These are phyloP conservation scores for Penicillium verrucosum DNA, from an alignment of 2,329 filamentous ascomycete species.

Conservation along the genomic window DNA sequence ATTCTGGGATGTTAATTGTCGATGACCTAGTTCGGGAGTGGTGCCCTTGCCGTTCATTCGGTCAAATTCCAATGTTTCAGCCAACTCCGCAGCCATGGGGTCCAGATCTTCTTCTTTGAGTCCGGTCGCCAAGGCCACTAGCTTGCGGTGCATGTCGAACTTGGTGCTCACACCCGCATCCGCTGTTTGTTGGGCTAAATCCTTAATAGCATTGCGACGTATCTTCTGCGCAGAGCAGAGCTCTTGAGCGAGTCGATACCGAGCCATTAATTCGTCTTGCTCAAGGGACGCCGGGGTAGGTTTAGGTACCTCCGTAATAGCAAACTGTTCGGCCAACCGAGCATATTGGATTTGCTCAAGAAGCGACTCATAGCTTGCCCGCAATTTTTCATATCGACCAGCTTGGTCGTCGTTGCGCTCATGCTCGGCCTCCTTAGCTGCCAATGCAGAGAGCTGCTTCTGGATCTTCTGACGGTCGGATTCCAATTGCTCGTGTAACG, in stretches of 20 bases:
- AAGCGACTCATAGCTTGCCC: conserved; percentile 40
- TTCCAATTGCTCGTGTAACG: conserved; percentile 43
- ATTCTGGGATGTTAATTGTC: conserved; percentile 19
- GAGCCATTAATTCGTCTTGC: conserved; percentile 30
- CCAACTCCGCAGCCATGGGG: conserved; percentile 46
- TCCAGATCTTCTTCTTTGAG: conserved; percentile 48
- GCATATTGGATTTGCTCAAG: conserved; percentile 44
- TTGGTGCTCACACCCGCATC: conserved; percentile 47
- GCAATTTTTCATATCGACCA: conserved; percentile 40
- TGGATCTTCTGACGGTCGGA: conserved; percentile 44
- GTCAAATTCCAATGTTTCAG: conserved; percentile 46
- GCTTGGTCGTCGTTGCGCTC: conserved; percentile 37
- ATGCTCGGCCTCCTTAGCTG: conserved; percentile 37
- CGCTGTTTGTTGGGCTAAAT: conserved; percentile 44
- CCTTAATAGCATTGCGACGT: conserved; percentile 37
- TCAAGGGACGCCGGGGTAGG: conserved; percentile 19
- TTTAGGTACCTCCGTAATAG: conserved; percentile 15
- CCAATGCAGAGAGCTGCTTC: conserved; percentile 36
- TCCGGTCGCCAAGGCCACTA: conserved; percentile 47
- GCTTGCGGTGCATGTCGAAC: conserved; percentile 46
- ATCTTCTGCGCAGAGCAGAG: conserved; percentile 34
- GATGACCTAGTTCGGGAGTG: conserved; percentile 30
- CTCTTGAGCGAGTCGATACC: conserved; percentile 33
- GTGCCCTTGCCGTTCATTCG: conserved; percentile 38
- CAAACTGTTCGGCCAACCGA: conserved; percentile 34